A percentile compares a stretch with the other conserved stretches of the same genome.
phyloP scores from a whole-genome alignment of 2,329 filamentous ascomycete species.

The Plenodomus lindquistii region DNA sequence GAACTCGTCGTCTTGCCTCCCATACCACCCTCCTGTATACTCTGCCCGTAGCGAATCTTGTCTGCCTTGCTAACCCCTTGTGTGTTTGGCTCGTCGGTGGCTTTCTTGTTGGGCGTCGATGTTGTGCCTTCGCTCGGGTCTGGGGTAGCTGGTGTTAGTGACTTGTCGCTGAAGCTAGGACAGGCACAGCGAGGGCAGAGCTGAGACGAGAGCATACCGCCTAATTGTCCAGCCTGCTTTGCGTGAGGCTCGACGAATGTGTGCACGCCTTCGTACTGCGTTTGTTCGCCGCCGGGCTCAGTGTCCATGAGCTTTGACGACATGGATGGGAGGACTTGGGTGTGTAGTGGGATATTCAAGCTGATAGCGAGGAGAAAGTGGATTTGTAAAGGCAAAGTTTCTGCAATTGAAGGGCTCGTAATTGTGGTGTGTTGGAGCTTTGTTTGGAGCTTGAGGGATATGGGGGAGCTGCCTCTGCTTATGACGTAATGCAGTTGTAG shows the following conservation, averaged over 20 bases:
- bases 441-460: conserved; percentile 5
- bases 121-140: conserved; percentile 17
- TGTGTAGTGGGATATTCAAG: background rate
- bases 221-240: conserved; percentile 62
- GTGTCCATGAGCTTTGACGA: conserved; percentile 62
- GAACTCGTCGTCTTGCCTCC: conserved; percentile 56
- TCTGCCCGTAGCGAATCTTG: conserved; percentile 60
- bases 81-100: conserved; percentile 49
- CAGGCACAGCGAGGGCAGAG: conserved; percentile 1
- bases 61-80: conserved; percentile 47
- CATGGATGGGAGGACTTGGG: conserved; percentile 43
- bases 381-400: too few relatives aligned
- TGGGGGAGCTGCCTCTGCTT: conserved; percentile 5
- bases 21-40: conserved; percentile 59
- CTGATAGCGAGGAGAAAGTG: background rate
- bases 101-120: conserved; percentile 18
- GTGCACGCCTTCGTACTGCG: conserved; percentile 64
- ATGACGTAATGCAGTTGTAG: conserved; percentile 19
- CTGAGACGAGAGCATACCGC: conserved; percentile 44
- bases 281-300: conserved; percentile 62
- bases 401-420: background rate
- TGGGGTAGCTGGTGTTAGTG: conserved; percentile 4
- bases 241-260: conserved; percentile 54
- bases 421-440: conserved; percentile 11
- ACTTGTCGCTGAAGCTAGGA: background rate